Evolutionary conservation across 306 rosid species (phyloP).

Genomic region (Dalbergia oliveri): DNA sequence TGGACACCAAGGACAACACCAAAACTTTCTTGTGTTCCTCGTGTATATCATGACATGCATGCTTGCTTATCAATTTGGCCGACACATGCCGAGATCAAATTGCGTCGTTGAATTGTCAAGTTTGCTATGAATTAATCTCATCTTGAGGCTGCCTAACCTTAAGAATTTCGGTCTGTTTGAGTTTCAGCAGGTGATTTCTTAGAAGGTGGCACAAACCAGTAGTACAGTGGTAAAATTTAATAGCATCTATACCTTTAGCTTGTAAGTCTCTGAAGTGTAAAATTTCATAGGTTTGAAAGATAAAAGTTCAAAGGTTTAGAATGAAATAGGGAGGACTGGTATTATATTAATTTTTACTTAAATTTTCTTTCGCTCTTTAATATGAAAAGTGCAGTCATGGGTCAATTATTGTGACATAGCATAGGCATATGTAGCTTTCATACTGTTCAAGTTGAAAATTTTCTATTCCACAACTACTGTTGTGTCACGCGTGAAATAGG

Average conservation of each 20-base stretch:
- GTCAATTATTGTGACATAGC: too few species aligned
- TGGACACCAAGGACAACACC: background rate
- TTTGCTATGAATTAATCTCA: background rate
- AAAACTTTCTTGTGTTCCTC: background rate
- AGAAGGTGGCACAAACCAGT: background rate
- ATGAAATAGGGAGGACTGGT: too few species aligned
- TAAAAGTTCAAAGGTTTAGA: too few species aligned
- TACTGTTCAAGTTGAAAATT: too few species aligned
- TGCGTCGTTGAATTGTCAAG: conserved; percentile 35
- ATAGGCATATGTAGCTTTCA: too few species aligned
- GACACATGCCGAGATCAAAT: background rate
- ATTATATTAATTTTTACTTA: too few species aligned
- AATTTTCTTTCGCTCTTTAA: too few species aligned
- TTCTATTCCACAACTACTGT: too few species aligned
- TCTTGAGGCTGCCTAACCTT: background rate
- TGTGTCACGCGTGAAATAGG: too few species aligned
- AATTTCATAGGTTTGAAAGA: too few species aligned
- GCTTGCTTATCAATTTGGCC: background rate
- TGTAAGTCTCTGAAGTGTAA: too few species aligned
- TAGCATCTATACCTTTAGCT: background rate
- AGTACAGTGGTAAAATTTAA: background rate
- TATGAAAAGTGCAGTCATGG: too few species aligned
- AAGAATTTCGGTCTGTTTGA: background rate
- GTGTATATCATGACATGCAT: conserved; percentile 10
- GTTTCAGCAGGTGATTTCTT: background rate